Conservation (phyloP, 2,329 filamentous ascomycete species). For the Verticillium zaregamsianum region DNA sequence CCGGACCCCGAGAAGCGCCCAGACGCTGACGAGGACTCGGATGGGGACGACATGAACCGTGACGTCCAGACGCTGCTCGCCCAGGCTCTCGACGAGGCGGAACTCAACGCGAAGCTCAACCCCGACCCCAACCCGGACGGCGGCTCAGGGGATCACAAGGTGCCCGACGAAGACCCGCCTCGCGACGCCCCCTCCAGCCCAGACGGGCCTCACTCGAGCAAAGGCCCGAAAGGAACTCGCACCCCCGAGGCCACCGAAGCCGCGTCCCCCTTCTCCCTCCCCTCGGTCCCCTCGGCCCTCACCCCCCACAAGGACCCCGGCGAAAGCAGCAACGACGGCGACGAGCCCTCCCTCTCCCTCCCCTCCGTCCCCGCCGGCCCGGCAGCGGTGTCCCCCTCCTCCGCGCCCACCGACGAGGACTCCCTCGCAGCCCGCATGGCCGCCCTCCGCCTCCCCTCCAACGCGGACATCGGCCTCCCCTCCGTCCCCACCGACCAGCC, state of each 20-base stretch:
- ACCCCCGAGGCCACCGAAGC: neutral
- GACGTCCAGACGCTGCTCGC: conserved; percentile 42
- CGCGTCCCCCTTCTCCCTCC: conserved; percentile 29
- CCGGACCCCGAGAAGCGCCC: neutral
- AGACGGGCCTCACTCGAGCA: neutral
- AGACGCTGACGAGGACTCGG: conserved; percentile 38
- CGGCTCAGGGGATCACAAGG: neutral
- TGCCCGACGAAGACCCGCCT: neutral
- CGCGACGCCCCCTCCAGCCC: neutral
- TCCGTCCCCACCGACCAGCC: conserved; percentile 47
- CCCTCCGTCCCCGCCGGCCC: conserved; percentile 32
- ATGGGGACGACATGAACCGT: conserved; percentile 43
- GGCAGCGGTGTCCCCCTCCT: conserved; percentile 15
- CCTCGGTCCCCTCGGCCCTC: conserved; percentile 37
- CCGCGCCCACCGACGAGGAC: conserved; percentile 32
- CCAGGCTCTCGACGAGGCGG: conserved; percentile 40
- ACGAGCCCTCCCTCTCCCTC: conserved; percentile 21
- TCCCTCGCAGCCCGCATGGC: conserved; percentile 47
- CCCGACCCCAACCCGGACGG: neutral
- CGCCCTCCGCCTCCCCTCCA: conserved; percentile 36
- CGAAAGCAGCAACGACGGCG: conserved; percentile 2
- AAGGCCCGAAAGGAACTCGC: neutral
- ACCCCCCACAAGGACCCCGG: conserved; percentile 7
- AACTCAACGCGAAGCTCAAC: conserved; percentile 23
- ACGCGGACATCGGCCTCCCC: conserved; percentile 31